Evolutionary conservation across 2,329 filamentous ascomycete species (phyloP), one percentile per base, ranked within the genome.

Genomic region (Ascocoryne sarcoides): DNA sequence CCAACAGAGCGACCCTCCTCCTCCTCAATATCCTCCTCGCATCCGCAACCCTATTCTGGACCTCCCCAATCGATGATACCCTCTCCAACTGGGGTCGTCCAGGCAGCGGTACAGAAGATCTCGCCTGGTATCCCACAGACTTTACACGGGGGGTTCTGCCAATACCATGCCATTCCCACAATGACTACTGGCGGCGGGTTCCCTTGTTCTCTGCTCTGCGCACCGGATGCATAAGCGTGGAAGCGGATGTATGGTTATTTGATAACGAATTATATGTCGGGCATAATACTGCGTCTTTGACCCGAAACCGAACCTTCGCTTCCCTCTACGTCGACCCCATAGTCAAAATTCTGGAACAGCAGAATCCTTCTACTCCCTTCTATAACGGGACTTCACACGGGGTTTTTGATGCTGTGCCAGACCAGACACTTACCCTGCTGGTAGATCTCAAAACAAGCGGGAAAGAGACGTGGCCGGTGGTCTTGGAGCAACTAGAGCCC

Each of bases 221-320:
- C 5, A 69, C 70, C 4, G 75, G 77, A 5, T 82, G 76, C 49
- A 72, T 74, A 4, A 72, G 77, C 8, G 67, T 83, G 3, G 82
- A 86, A 60, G 79, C 78, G 2, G 82, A 86, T 53, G 72, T 86
- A 16, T 86, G 78, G 76, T 64, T 75, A 1, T 70, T 70, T 35
- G 65, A 71, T 40, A 58, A 66, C 4, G 66, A 75, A 9, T 65
- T 86, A 4, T 74, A 73, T 32, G 73, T 87, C 32, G 79, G 79
- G 3, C 82, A 87, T 55, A 70, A 72, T 34, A 65, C 60, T 2
- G 67, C 70, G 3, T 67, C 71, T 0, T 57, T 84, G 21, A 69
- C 70, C 17, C 55, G 59, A 14, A 69, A 71, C 39, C 70, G 72
- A 19, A 84, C 79, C 0, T 72, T 85, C 45, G 53, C 65, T 50